These are phyloP conservation scores for Ustilago trichophora DNA, from an alignment of 1,284 basidiomycete species.

Conservation along the genomic window DNA sequence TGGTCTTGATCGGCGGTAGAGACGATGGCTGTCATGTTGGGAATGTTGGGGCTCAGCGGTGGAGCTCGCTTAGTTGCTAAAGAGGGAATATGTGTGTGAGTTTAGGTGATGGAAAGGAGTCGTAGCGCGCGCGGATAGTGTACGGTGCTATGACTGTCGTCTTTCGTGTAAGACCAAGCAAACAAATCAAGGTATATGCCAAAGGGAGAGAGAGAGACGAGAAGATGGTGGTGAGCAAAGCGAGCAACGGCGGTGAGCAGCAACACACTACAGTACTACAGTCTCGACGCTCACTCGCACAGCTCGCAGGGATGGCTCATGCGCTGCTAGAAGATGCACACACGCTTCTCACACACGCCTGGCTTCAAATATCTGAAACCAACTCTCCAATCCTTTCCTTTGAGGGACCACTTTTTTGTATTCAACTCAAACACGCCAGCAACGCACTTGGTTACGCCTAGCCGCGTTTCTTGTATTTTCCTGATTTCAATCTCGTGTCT, in stretches of 20 bases:
- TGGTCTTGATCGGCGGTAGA: slow-evolving; percentile 25
- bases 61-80: no score
- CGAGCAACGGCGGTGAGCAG: background rate
- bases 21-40: slow-evolving; percentile 38
- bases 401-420: no score
- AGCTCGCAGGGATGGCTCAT: slow-evolving; percentile 18
- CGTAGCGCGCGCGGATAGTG: background rate
- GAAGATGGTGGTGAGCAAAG: slow-evolving; percentile 2
- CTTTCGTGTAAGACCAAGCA: slow-evolving; percentile 1
- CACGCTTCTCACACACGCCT: background rate
- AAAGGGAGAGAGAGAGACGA: background rate
- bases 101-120: slow-evolving; percentile 1
- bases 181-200: background rate
- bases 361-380: no score
- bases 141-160: background rate
- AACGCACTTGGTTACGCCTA: no score
- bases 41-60: no score
- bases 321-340: slow-evolving; percentile 3
- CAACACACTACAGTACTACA: background rate
- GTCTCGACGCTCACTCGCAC: background rate
- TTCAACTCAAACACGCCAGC: no score
- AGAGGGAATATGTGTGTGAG: background rate
- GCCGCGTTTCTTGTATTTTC: no score
- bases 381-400: no score
- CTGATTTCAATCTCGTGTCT: no score